These are phyloP conservation scores for Kazachstania viticola DNA, from an alignment of 805 yeast species.

Conservation along the genomic window DNA sequence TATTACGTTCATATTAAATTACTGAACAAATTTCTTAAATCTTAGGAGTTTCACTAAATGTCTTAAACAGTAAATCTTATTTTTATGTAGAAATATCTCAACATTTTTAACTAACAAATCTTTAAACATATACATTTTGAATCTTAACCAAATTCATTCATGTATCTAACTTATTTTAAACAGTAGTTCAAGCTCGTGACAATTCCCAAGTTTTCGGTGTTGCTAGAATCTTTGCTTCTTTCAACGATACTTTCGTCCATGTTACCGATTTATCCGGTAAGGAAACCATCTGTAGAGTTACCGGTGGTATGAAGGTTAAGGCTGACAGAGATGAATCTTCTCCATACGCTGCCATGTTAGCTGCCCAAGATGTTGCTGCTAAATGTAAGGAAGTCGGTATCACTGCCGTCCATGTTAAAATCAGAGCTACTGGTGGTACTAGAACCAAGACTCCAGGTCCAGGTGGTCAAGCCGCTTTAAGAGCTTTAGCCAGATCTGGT, in stretches of 20 bases:
- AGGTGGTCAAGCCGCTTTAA: constrained; percentile 98
- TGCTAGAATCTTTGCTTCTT: constrained; percentile 99
- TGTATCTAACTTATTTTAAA: not conserved
- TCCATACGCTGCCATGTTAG: constrained; percentile 99
- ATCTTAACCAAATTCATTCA: not conserved
- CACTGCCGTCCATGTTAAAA: constrained; percentile 98
- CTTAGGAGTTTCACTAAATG: no score
- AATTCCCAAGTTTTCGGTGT: constrained; percentile 99
- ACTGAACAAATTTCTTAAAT: no score
- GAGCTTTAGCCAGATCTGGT: constrained; percentile 99
- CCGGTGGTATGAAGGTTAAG: constrained; percentile 99
- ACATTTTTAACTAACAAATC: no score
- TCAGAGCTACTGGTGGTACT: constrained; percentile 99
- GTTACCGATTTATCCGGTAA: constrained; percentile 98
- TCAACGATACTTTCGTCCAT: constrained; percentile 99
- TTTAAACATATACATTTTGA: no score
- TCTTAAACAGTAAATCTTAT: constrained; percentile 4
- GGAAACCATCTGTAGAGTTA: constrained; percentile 99
- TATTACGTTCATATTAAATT: no score
- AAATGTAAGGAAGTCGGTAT: constrained; percentile 99
- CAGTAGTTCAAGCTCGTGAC: constrained; percentile 66
- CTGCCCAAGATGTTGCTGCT: constrained; percentile 99
- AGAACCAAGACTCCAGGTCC: constrained; percentile 99
- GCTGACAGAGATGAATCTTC: constrained; percentile 99
- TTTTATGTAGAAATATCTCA: no score